Conservation (phyloP, 2,329 filamentous ascomycete genomes). For the Leptographium procerum region DNA sequence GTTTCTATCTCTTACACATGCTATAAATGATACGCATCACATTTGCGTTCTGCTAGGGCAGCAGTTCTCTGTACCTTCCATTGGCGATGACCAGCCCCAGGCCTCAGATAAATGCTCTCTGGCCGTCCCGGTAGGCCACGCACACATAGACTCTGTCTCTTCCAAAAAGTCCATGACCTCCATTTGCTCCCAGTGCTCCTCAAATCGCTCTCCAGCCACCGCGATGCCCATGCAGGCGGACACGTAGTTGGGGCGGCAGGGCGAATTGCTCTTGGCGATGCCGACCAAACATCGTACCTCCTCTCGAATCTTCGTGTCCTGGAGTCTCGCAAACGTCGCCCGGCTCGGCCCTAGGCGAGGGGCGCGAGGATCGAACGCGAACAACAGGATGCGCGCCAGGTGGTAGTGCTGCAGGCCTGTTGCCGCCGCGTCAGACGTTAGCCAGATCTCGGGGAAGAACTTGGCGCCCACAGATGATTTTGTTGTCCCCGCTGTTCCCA, state of each 20-base stretch:
- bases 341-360: not conserved
- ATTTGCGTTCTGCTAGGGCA: too few relatives aligned
- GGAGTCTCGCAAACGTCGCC: not conserved
- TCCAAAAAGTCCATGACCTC: not conserved
- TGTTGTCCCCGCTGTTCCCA: not conserved
- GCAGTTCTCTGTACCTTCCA: too few relatives aligned
- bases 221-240: constrained; percentile 2
- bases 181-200: not conserved
- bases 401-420: constrained; percentile 1
- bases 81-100: not conserved
- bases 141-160: not conserved
- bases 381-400: not conserved
- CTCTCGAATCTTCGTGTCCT: not conserved
- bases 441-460: constrained; percentile 2
- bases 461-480: not conserved
- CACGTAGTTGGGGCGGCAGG: not conserved
- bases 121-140: not conserved
- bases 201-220: constrained; percentile 1
- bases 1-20: too few relatives aligned
- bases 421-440: not conserved
- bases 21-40: too few relatives aligned
- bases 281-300: not conserved
- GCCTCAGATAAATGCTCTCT: not conserved
- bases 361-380: constrained; percentile 1
- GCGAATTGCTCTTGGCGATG: not conserved